Percentiles rank a stretch among this genome's conserved stretches.
These are phyloP conservation scores for Colletotrichum neosansevieriae DNA, from an alignment of 2,329 filamentous ascomycete species.

Conservation along the genomic window DNA sequence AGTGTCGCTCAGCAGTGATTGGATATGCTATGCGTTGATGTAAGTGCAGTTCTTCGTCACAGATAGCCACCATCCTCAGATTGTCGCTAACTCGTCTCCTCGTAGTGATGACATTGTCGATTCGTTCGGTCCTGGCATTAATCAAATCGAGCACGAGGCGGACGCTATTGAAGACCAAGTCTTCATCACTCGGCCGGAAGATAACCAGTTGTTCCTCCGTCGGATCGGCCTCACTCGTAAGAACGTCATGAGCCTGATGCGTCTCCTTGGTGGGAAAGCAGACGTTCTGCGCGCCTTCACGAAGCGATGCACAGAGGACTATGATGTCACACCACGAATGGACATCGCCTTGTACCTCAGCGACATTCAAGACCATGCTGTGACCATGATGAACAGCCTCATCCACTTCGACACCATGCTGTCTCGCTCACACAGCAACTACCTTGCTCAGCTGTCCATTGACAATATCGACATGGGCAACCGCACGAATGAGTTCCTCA, in stretches of 20 bases:
- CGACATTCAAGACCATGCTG: slow-evolving; percentile 98
- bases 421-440: slow-evolving; percentile 93
- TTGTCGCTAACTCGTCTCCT: no score
- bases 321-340: slow-evolving; percentile 92
- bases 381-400: slow-evolving; percentile 98
- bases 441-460: slow-evolving; percentile 92
- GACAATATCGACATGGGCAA: slow-evolving; percentile 92
- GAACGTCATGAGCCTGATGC: slow-evolving; percentile 93
- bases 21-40: slow-evolving; percentile 99
- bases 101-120: slow-evolving; percentile 94
- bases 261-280: slow-evolving; percentile 95
- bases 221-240: slow-evolving; percentile 92
- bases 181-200: slow-evolving; percentile 90
- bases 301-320: slow-evolving; percentile 98
- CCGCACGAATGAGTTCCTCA: slow-evolving; percentile 87
- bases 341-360: slow-evolving; percentile 97
- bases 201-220: slow-evolving; percentile 81
- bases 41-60: slow-evolving; percentile 57
- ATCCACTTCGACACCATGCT: slow-evolving; percentile 98
- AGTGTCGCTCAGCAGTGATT: slow-evolving; percentile 93
- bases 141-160: slow-evolving; percentile 86
- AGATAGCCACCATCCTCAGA: no score
- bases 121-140: slow-evolving; percentile 90
- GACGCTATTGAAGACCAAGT: slow-evolving; percentile 96
- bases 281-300: slow-evolving; percentile 98